Evolutionary conservation across 495 filamentous ascomycete species (phyloP), one percentile per base, ranked within the genome.

Genomic region (Trichoderma erinaceum): DNA sequence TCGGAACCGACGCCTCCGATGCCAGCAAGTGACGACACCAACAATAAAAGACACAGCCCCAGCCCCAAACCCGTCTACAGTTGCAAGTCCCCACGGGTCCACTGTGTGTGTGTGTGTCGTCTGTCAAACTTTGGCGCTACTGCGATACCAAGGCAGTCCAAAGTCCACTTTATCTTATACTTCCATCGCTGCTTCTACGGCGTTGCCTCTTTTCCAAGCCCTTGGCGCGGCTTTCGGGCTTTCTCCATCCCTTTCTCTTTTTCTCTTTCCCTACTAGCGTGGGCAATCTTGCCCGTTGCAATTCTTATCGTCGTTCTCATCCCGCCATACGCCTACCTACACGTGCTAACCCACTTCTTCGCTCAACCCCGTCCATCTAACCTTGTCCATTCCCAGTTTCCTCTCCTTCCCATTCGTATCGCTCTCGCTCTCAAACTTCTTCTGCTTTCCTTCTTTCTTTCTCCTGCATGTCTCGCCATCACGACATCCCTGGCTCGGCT

Each of bases 291-390:
- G 13, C n/a, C n/a, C 50, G 8, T 11, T 56, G 13, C 48, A 61
- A 61, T 61, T 23, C 56, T 61, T 61, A 61, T 61, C 56, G 29
- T 15, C 56, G 10, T 27, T 25, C 12, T 52, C 48, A 6, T 23
- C 18, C 18, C n/a, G 8, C 10, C 21, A 52, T 23, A n/a, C 43
- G n/a, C n/a, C n/a, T n/a, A n/a, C n/a, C 21, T 29, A 18, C 56
- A 61, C 56, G 56, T 61, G 56, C 56, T 12, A 61, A 21, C 56
- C 56, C 56, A 61, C 56, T 61, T 52, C 23, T 61, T 61, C 52
- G 10, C 23, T 29, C 27, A 32, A 21, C n/a, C 56, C 56, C 21
- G 50, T 58, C 50, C 50, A n/a, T 13, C 44, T 3, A 48, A 48
- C n/a, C 44, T 48, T n/a, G 44, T 38, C 35, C 35, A 38, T 38